phyloP scores from a whole-genome alignment of 1,284 basidiomycete genomes.

The Microbotryum scabiosae region DNA sequence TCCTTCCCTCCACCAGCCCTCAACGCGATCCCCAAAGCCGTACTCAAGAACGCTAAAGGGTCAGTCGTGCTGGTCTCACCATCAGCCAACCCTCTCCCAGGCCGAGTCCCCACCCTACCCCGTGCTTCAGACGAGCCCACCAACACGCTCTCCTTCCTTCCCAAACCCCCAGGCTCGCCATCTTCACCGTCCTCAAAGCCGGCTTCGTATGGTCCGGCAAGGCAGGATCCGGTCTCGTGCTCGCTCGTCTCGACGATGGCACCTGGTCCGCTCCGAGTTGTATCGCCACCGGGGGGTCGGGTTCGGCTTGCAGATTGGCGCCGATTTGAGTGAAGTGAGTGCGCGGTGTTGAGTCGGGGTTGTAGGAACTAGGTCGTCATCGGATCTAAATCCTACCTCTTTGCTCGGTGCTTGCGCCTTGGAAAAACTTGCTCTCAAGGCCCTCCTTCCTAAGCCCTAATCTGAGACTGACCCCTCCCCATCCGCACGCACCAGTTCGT shows the following conservation, averaged over 20 bases:
- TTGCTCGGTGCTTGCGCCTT: background rate
- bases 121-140: too few species aligned
- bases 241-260: conserved; percentile 88
- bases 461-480: background rate
- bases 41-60: conserved; percentile 79
- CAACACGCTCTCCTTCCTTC: background rate
- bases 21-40: conserved; percentile 89
- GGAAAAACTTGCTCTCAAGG: background rate
- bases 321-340: conserved; percentile 38
- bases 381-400: background rate
- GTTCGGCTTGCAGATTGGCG: conserved; percentile 91
- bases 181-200: conserved; percentile 78
- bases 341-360: background rate
- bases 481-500: conserved; percentile 44
- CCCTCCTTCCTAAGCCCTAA: background rate
- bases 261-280: conserved; percentile 96
- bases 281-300: conserved; percentile 91
- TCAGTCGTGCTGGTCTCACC: too few species aligned
- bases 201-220: conserved; percentile 59
- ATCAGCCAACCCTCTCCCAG: too few species aligned
- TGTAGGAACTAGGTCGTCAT: background rate
- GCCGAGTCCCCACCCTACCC: too few species aligned
- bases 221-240: conserved; percentile 87
- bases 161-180: conserved; percentile 58
- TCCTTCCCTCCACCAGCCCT: conserved; percentile 49